A percentile compares a stretch with the other conserved stretches of the same genome.
Evolutionary conservation across 1,284 basidiomycete genomes (phyloP).

Genomic region (Trichosporon inkin): DNA sequence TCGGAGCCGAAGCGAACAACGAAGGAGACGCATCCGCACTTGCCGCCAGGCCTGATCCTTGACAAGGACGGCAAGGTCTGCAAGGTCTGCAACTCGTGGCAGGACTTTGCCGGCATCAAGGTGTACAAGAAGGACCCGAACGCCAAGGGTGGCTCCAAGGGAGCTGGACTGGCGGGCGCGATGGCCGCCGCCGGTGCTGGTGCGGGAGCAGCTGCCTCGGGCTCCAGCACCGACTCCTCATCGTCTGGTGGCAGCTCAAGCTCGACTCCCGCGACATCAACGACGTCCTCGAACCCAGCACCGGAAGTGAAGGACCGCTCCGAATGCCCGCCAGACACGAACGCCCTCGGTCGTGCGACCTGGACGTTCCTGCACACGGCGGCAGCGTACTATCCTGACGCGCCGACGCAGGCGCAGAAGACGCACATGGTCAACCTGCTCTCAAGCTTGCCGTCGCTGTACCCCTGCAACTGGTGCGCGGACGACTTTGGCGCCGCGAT

Average conservation of each 20-base stretch:
- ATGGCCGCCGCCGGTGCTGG: constrained; percentile 7
- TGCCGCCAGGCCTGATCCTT: constrained; percentile 74
- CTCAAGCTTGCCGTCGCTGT: constrained; percentile 69
- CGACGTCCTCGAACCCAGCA: constrained; percentile 10
- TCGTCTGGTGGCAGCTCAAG: neutral
- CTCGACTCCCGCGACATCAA: constrained; percentile 42
- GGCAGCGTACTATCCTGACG: constrained; percentile 85
- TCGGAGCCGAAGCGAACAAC: constrained; percentile 33
- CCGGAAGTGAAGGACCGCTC: constrained; percentile 49
- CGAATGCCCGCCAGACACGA: constrained; percentile 81
- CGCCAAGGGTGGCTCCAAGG: constrained; percentile 20
- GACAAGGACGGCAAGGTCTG: constrained; percentile 91
- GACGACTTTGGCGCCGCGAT: constrained; percentile 67
- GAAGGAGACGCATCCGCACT: constrained; percentile 47
- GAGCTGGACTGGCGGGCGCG: constrained; percentile 28
- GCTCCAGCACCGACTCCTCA: constrained; percentile 28
- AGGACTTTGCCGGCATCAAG: constrained; percentile 61
- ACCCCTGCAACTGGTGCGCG: constrained; percentile 82
- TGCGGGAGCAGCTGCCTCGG: constrained; percentile 51
- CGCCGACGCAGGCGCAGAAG: constrained; percentile 65
- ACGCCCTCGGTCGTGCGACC: constrained; percentile 78
- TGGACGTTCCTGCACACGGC: constrained; percentile 95
- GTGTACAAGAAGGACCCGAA: constrained; percentile 39
- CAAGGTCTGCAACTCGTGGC: constrained; percentile 80
- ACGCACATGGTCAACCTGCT: constrained; percentile 75